Conservation (phyloP, 768 basidiomycete genomes). For the Termitomyces eurrhizus region DNA sequence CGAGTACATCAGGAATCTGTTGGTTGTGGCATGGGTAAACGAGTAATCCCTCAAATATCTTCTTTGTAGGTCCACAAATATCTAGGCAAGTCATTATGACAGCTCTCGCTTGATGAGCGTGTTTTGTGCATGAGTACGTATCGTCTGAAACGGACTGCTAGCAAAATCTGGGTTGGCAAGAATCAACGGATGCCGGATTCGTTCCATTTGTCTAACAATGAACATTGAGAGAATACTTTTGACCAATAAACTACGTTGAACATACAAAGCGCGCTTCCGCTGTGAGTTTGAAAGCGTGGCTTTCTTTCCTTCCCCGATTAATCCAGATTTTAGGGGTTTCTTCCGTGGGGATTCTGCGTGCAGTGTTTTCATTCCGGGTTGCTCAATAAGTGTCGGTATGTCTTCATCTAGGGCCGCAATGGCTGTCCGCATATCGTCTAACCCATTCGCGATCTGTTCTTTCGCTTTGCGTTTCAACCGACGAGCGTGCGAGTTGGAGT, state of each 20-base stretch:
- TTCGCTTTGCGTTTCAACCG: constrained; percentile 68
- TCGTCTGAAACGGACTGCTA: constrained; percentile 71
- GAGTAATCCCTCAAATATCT: not conserved
- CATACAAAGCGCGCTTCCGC: constrained; percentile 67
- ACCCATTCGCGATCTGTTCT: constrained; percentile 50
- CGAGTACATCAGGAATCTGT: not conserved
- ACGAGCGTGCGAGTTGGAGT: constrained; percentile 71
- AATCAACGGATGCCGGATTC: constrained; percentile 65
- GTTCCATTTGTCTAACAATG: constrained; percentile 54
- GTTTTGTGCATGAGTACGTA: constrained; percentile 77
- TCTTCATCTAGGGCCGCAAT: constrained; percentile 49
- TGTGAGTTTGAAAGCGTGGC: constrained; percentile 57
- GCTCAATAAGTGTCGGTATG: constrained; percentile 13
- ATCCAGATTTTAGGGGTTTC: constrained; percentile 33
- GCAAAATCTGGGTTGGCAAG: constrained; percentile 61
- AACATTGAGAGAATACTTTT: not conserved
- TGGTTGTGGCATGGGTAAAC: not conserved
- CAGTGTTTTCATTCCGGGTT: constrained; percentile 14
- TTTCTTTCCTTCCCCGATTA: constrained; percentile 66
- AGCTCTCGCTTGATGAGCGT: constrained; percentile 51
- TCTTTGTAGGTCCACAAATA: not conserved
- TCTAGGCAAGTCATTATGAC: not conserved
- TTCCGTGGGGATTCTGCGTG: constrained; percentile 19
- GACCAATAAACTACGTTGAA: constrained; percentile 14
- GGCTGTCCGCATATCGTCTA: constrained; percentile 49